Evolutionary conservation across 148 eudicot species (phyloP).

Genomic region (Cornus suecica): DNA sequence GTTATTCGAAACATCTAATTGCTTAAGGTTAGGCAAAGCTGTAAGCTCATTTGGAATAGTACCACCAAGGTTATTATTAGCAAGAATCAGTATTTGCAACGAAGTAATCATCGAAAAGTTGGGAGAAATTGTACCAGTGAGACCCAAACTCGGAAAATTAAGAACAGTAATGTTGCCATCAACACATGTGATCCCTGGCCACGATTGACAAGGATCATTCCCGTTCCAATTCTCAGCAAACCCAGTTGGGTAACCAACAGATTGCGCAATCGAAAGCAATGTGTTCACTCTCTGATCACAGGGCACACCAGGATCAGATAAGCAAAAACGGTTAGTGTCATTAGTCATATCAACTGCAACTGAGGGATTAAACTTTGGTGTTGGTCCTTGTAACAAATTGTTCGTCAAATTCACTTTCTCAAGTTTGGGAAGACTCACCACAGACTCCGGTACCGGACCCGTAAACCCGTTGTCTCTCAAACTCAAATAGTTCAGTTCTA

Average conservation of each 20-base stretch:
- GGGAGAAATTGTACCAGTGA: conserved; percentile 67
- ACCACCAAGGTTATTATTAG: conserved; percentile 65
- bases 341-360: conserved; percentile 37
- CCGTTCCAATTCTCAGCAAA: conserved; percentile 69
- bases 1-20: conserved; percentile 66
- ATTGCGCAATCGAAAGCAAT: conserved; percentile 44
- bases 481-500: conserved; percentile 42
- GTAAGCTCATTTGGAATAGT: conserved; percentile 64
- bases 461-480: conserved; percentile 71
- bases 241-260: conserved; percentile 57
- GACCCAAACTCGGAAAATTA: conserved; percentile 45
- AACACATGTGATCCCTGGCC: conserved; percentile 60
- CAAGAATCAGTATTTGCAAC: conserved; percentile 43
- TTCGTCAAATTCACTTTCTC: conserved; percentile 54
- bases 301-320: conserved; percentile 38
- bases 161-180: conserved; percentile 52
- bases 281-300: conserved; percentile 58
- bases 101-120: conserved; percentile 47
- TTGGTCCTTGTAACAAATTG: conserved; percentile 70
- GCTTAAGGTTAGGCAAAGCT: conserved; percentile 43
- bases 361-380: conserved; percentile 38
- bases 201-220: conserved; percentile 58
- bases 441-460: conserved; percentile 62
- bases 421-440: conserved; percentile 36
- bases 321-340: conserved; percentile 64